Percentiles rank a stretch among this genome's conserved stretches.
Conservation (phyloP, 352 stramenopile genomes). For the Sclerospora graminicola region DNA sequence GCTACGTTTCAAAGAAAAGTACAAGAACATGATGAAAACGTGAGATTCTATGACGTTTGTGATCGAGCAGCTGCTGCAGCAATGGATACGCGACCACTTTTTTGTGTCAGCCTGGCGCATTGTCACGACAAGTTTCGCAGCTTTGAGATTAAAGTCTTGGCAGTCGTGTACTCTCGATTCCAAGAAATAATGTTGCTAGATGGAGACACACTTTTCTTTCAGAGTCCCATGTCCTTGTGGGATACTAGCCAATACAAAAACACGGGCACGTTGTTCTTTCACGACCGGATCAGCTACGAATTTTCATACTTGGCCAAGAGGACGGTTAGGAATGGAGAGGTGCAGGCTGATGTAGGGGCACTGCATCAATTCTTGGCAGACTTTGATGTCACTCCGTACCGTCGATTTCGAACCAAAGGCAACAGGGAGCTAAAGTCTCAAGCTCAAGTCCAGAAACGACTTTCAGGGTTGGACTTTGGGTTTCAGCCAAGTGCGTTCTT, state of each 20-base stretch:
- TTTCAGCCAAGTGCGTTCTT: conserved; percentile 26
- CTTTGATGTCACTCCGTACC: conserved; percentile 27
- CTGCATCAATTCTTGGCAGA: conserved; percentile 28
- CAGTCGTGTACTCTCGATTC: conserved; percentile 33
- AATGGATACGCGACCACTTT: conserved; percentile 15
- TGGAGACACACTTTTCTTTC: conserved; percentile 41
- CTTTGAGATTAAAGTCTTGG: conserved; percentile 47
- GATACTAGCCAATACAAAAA: conserved; percentile 17
- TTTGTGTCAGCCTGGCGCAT: conserved; percentile 28
- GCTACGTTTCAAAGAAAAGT: conserved; percentile 16
- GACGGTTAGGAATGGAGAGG: background rate
- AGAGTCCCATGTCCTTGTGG: conserved; percentile 29
- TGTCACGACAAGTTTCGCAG: conserved; percentile 35
- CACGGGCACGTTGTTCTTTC: conserved; percentile 45
- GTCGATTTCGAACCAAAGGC: conserved; percentile 1
- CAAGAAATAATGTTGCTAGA: conserved; percentile 41
- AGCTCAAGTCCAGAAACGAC: background rate
- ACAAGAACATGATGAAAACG: conserved; percentile 8
- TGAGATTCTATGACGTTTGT: conserved; percentile 46
- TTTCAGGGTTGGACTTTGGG: conserved; percentile 11
- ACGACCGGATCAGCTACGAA: conserved; percentile 41
- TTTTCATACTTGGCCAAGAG: conserved; percentile 18
- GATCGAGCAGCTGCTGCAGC: conserved; percentile 15
- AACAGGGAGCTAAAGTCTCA: background rate
- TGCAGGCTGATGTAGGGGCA: conserved; percentile 3